phyloP scores from a whole-genome alignment of 2,329 filamentous ascomycete species.

The Penicillium sp. region DNA sequence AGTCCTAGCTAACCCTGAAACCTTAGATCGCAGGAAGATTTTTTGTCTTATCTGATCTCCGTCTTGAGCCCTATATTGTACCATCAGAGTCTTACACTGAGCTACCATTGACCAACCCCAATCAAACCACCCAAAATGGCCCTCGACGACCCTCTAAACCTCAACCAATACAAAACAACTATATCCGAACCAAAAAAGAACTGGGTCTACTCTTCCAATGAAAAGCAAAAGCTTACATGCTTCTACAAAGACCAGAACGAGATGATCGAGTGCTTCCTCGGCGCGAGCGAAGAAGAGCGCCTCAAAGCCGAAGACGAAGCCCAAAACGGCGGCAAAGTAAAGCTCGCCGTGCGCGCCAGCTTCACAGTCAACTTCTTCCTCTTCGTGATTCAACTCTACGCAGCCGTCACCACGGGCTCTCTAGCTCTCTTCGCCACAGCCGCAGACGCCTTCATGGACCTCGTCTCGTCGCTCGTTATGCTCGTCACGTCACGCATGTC shows the following conservation, averaged over 20 bases:
- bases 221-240: slow-evolving; percentile 4
- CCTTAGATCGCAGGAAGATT: not conserved
- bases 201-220: not conserved
- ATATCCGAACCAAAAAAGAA: not conserved
- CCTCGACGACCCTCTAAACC: not conserved
- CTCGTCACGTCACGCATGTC: slow-evolving; percentile 10
- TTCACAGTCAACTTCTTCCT: slow-evolving; percentile 11
- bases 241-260: slow-evolving; percentile 12
- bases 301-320: slow-evolving; percentile 7
- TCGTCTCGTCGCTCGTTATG: slow-evolving; percentile 11
- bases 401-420: slow-evolving; percentile 5
- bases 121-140: not conserved
- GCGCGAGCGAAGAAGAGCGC: slow-evolving; percentile 7
- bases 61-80: not conserved
- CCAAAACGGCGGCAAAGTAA: slow-evolving; percentile 9
- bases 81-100: not conserved
- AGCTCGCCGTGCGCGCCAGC: slow-evolving; percentile 9
- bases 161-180: slow-evolving; percentile 4
- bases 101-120: not conserved
- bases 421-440: slow-evolving; percentile 8
- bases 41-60: slow-evolving; percentile 3
- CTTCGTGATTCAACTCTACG: slow-evolving; percentile 11
- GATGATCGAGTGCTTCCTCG: slow-evolving; percentile 8
- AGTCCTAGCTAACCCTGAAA: not conserved
- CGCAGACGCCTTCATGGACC: slow-evolving; percentile 12